These are phyloP conservation scores for Straminergon stramineum DNA, from an alignment of 225 moss, liverwort and hornwort genomes.

Conservation along the genomic window DNA sequence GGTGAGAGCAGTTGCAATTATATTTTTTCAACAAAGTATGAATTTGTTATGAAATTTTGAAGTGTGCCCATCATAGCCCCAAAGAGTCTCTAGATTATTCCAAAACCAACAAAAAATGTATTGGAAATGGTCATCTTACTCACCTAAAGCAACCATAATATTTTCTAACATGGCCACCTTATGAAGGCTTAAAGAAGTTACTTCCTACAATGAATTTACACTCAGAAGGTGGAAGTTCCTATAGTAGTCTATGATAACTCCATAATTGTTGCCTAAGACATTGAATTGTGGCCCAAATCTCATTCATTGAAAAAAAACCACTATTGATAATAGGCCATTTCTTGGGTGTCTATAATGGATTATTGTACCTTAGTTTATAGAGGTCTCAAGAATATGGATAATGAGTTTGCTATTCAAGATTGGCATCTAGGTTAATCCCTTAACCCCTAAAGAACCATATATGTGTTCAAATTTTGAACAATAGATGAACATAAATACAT, in stretches of 20 bases:
- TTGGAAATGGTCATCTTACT: not conserved
- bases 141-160: not conserved
- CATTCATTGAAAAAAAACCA: not conserved
- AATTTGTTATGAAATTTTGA: not conserved
- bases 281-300: not conserved
- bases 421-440: not conserved
- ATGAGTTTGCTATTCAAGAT: not conserved
- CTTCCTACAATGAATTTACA: not conserved
- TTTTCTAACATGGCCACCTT: fast-evolving
- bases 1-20: not conserved
- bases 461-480: not conserved
- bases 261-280: fast-evolving
- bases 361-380: not conserved
- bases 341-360: too few relatives aligned
- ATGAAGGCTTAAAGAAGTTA: not conserved
- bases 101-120: not conserved
- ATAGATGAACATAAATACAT: not conserved
- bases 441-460: not conserved
- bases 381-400: not conserved
- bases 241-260: not conserved
- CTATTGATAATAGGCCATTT: too few relatives aligned
- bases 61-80: not conserved
- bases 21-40: not conserved
- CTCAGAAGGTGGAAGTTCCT: not conserved
- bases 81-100: not conserved